A percentile compares a stretch with the other conserved stretches of the same genome.
phyloP scores from a whole-genome alignment of 1,139 yeast species.

The Candida gigantensis region DNA sequence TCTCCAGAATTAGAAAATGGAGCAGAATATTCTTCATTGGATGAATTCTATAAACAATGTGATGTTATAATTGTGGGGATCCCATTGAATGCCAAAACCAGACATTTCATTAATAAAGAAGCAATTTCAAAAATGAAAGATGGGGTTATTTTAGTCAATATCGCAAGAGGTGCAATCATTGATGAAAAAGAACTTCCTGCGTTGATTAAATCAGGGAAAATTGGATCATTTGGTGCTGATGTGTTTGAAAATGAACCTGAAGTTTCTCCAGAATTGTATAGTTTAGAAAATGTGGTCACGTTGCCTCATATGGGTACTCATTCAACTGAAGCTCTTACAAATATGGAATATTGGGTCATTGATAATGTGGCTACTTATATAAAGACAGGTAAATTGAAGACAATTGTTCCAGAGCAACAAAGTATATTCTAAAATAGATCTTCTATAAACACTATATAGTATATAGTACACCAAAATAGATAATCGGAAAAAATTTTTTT shows the following conservation, averaged over 20 bases:
- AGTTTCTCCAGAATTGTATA: conserved; percentile 55
- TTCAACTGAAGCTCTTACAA: conserved; percentile 54
- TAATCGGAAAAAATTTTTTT: no score
- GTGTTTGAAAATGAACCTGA: conserved; percentile 83
- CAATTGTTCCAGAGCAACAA: conserved; percentile 66
- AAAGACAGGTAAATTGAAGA: conserved; percentile 58
- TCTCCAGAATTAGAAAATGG: conserved; percentile 55
- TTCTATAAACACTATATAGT: no score
- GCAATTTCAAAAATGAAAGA: conserved; percentile 58
- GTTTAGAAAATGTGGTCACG: conserved; percentile 58
- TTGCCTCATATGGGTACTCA: conserved; percentile 87
- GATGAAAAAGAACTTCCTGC: conserved; percentile 63
- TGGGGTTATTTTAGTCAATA: conserved; percentile 65
- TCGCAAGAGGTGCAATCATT: conserved; percentile 75
- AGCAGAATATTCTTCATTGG: conserved; percentile 56
- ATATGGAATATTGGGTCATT: conserved; percentile 57
- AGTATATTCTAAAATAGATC: conserved; percentile 7
- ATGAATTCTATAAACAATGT: conserved; percentile 50
- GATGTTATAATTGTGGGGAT: conserved; percentile 63
- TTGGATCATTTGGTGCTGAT: conserved; percentile 74
- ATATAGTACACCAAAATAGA: no score
- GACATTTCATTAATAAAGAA: conserved; percentile 55
- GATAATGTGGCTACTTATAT: conserved; percentile 44
- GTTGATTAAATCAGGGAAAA: conserved; percentile 65
- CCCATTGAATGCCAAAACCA: conserved; percentile 58